These are phyloP conservation scores for Ceratocystis albifundus DNA, from an alignment of 2,329 filamentous ascomycete genomes.

Conservation along the genomic window DNA sequence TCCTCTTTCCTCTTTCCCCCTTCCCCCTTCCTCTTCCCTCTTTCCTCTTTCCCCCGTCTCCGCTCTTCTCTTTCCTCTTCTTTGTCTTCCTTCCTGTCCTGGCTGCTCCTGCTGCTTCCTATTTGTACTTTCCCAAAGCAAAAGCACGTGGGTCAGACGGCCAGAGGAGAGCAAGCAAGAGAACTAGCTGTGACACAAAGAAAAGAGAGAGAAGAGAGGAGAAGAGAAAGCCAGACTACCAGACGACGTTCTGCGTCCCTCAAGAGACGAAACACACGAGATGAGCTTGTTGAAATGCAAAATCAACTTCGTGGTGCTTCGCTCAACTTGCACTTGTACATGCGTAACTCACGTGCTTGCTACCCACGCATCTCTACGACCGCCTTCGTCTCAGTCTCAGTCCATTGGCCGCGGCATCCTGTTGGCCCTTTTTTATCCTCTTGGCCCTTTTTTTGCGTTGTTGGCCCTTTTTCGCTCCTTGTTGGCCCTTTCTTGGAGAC, in stretches of 20 bases:
- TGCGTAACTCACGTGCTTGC: not conserved
- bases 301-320: too few species aligned
- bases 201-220: too few species aligned
- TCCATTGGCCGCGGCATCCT: conserved; percentile 5
- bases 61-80: not conserved
- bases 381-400: not conserved
- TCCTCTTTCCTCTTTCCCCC: not conserved
- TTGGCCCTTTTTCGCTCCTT: too few species aligned
- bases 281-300: too few species aligned
- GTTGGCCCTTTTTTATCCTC: not conserved
- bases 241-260: too few species aligned
- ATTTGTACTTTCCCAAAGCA: not conserved
- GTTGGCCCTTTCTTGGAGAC: not conserved
- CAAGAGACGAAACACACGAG: too few species aligned
- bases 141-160: not conserved
- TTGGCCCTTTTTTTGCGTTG: not conserved
- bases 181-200: too few species aligned
- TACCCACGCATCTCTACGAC: not conserved
- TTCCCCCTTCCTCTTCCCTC: not conserved
- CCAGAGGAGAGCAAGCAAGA: not conserved
- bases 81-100: not conserved
- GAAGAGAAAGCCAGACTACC: too few species aligned
- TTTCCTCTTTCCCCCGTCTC: not conserved
- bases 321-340: not conserved
- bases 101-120: not conserved